These are phyloP conservation scores for Globisporangium splendens DNA, from an alignment of 352 stramenopile genomes.

Conservation along the genomic window DNA sequence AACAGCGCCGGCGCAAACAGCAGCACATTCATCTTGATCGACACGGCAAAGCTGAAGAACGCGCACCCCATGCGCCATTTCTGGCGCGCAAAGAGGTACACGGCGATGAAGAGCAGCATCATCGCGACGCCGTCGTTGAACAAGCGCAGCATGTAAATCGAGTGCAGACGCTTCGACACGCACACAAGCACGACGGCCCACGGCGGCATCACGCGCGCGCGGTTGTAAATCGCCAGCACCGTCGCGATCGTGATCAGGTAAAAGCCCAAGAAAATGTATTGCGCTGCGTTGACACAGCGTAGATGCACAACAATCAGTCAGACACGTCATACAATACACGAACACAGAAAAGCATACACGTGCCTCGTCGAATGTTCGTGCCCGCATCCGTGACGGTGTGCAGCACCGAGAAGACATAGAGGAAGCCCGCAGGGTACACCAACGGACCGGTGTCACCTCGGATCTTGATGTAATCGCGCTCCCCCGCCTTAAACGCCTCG, in stretches of 20 bases:
- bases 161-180: slow-evolving; percentile 96
- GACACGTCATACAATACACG: not conserved
- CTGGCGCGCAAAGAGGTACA: slow-evolving; percentile 84
- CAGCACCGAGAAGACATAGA: slow-evolving; percentile 96
- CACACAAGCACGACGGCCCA: slow-evolving; percentile 91
- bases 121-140: slow-evolving; percentile 99
- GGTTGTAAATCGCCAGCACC: slow-evolving; percentile 89
- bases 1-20: slow-evolving; percentile 96
- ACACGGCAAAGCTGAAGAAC: slow-evolving; percentile 95
- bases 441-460: slow-evolving; percentile 94
- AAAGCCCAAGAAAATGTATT: slow-evolving; percentile 94
- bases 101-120: slow-evolving; percentile 92
- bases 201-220: slow-evolving; percentile 63
- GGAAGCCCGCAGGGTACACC: slow-evolving; percentile 97
- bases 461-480: slow-evolving; percentile 96
- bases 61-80: slow-evolving; percentile 88
- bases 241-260: slow-evolving; percentile 92
- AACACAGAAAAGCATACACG: slow-evolving; percentile 1
- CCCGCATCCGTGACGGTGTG: slow-evolving; percentile 88
- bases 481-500: slow-evolving; percentile 87
- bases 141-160: slow-evolving; percentile 97
- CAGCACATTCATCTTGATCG: slow-evolving; percentile 99
- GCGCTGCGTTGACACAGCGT: slow-evolving; percentile 35
- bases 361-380: slow-evolving; percentile 71
- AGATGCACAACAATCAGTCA: slow-evolving; percentile 9